Conservation (phyloP, 345 rosid species). For the Capsella bursapastoris region DNA sequence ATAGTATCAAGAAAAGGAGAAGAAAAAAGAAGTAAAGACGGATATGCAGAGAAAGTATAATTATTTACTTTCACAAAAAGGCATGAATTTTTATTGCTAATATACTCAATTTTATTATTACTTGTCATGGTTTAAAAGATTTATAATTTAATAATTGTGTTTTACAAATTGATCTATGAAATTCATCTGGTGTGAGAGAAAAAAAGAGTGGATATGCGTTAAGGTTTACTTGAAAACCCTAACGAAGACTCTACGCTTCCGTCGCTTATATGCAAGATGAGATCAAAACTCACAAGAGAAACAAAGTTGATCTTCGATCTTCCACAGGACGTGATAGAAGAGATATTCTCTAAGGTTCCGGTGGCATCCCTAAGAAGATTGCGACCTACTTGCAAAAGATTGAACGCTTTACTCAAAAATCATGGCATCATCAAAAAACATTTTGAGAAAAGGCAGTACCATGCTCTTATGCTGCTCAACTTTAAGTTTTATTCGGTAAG, state of each 20-base stretch:
- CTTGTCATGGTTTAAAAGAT: no score
- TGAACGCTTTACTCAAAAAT: background rate
- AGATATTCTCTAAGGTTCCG: conserved; percentile 1
- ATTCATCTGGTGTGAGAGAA: background rate
- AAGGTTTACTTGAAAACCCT: background rate
- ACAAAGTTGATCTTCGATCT: background rate
- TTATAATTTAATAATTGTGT: background rate
- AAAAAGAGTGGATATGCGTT: background rate
- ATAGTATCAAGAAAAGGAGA: background rate
- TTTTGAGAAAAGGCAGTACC: background rate
- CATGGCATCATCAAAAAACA: background rate
- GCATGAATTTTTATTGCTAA: background rate
- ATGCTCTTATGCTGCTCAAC: background rate
- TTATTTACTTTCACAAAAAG: background rate
- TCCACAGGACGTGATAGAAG: background rate
- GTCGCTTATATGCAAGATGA: background rate
- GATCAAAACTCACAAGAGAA: background rate
- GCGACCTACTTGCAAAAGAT: background rate
- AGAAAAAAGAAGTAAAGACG: background rate
- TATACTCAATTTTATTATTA: no score
- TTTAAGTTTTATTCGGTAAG: background rate
- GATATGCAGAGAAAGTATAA: background rate
- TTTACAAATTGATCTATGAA: background rate
- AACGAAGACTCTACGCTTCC: background rate
- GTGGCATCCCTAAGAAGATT: background rate